Conservation (phyloP, 805 yeast genomes). For the Nadsonia fulvescens region DNA sequence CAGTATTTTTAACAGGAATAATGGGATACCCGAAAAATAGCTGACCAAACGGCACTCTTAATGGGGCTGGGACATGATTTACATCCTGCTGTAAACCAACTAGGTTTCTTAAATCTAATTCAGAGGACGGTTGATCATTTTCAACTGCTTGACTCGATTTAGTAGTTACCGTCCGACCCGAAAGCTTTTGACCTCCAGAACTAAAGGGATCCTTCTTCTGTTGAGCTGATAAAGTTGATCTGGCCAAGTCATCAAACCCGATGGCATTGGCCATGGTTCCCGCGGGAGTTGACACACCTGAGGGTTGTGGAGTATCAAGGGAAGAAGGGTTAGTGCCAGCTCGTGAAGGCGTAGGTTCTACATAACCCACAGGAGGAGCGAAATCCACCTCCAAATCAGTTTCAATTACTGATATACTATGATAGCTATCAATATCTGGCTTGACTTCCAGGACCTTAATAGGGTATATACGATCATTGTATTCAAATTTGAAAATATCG, state of each 20-base stretch:
- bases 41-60: conserved; percentile 66
- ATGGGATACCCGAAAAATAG: conserved; percentile 88
- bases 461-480: conserved; percentile 60
- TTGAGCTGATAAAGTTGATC: conserved; percentile 19
- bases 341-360: conserved; percentile 48
- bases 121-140: conserved; percentile 2
- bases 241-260: conserved; percentile 42
- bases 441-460: conserved; percentile 76
- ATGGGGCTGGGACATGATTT: conserved; percentile 35
- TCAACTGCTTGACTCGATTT: conserved; percentile 6
- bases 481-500: conserved; percentile 71
- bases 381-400: conserved; percentile 94
- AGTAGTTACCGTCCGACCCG: conserved; percentile 24
- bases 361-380: conserved; percentile 98
- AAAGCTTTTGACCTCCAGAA: conserved; percentile 55
- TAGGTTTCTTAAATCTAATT: conserved; percentile 5
- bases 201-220: conserved; percentile 18
- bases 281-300: conserved; percentile 8
- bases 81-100: conserved; percentile 5
- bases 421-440: conserved; percentile 39
- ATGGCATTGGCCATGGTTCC: conserved; percentile 51
- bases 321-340: conserved; percentile 3
- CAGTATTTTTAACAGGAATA: conserved; percentile 24
- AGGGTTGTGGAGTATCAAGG: conserved; percentile 9
- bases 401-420: conserved; percentile 85